A percentile compares a stretch with the other conserved stretches of the same genome.
Evolutionary conservation across 495 filamentous ascomycete genomes (phyloP).

Genomic region (Apiosordaria backusii): DNA sequence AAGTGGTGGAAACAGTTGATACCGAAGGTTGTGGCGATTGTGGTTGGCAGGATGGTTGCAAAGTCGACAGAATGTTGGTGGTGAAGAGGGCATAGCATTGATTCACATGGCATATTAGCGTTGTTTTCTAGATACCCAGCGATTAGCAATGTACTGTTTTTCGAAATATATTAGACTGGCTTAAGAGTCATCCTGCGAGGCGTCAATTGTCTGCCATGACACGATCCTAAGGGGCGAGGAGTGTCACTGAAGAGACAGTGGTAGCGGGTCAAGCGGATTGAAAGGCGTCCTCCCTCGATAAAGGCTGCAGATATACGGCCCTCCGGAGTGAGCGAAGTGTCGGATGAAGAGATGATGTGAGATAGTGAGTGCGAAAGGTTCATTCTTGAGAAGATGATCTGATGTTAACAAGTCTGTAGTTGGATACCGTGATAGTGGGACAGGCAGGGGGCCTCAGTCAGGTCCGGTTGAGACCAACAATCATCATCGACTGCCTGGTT

Average conservation of each 20-base stretch:
- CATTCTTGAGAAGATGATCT: too few relatives aligned
- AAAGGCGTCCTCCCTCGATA: not conserved
- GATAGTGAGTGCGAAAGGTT: too few relatives aligned
- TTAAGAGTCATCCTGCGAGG: too few relatives aligned
- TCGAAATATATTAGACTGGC: not conserved
- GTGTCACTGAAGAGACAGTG: not conserved
- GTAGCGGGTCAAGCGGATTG: not conserved
- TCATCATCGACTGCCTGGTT: too few relatives aligned
- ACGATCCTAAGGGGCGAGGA: too few relatives aligned
- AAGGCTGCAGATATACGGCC: not conserved
- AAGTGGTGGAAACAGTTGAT: not conserved
- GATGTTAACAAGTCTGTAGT: too few relatives aligned
- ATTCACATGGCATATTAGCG: not conserved
- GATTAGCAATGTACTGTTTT: not conserved
- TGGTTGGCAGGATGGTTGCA: not conserved
- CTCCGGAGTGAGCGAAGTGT: not conserved
- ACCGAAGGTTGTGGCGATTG: not conserved
- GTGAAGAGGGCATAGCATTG: not conserved
- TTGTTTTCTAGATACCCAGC: not conserved
- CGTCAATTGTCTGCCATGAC: too few relatives aligned
- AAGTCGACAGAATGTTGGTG: not conserved
- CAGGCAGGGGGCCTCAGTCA: too few relatives aligned
- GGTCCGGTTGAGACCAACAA: too few relatives aligned
- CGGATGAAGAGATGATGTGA: too few relatives aligned
- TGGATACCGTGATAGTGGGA: too few relatives aligned